A percentile compares a stretch with the other conserved stretches of the same genome.
These are phyloP conservation scores for Ceratobasidium sp. DNA, from an alignment of 1,284 basidiomycete species.

Conservation along the genomic window DNA sequence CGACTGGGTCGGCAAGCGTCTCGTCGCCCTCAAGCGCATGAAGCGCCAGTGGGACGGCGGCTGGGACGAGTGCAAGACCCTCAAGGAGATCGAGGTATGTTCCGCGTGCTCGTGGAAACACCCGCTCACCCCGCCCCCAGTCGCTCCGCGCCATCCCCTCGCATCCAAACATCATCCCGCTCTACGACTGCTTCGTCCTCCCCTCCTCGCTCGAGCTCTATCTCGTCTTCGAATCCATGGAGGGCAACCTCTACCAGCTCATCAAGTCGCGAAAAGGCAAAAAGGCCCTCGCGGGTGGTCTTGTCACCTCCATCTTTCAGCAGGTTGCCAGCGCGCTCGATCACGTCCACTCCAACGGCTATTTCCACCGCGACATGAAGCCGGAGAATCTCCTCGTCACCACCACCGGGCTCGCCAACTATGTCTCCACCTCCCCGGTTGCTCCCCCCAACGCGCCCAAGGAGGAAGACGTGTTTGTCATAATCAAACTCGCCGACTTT, in stretches of 20 bases:
- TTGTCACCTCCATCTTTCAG: slow-evolving; percentile 93
- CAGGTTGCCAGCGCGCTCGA: slow-evolving; percentile 92
- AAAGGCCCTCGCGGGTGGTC: slow-evolving; percentile 91
- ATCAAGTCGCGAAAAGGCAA: slow-evolving; percentile 93
- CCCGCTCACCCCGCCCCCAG: slow-evolving; percentile 59
- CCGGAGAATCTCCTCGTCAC: slow-evolving; percentile 99
- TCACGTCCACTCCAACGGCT: slow-evolving; percentile 93
- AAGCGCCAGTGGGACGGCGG: slow-evolving; percentile 97
- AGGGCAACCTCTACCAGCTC: slow-evolving; percentile 99
- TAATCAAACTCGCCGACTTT: slow-evolving; percentile 99
- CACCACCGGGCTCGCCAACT: slow-evolving; percentile 96
- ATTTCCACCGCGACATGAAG: slow-evolving; percentile 99
- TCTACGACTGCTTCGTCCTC: slow-evolving; percentile 98
- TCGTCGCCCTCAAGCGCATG: slow-evolving; percentile 99
- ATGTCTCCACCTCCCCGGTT: slow-evolving; percentile 78
- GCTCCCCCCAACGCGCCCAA: slow-evolving; percentile 68
- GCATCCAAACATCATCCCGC: slow-evolving; percentile 97
- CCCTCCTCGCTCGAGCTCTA: slow-evolving; percentile 95
- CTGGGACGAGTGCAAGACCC: slow-evolving; percentile 94
- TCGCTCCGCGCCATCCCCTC: slow-evolving; percentile 93
- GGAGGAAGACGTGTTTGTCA: slow-evolving; percentile 95
- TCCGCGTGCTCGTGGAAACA: slow-evolving; percentile 47
- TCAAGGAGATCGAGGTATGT: slow-evolving; percentile 95
- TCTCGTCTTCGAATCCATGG: slow-evolving; percentile 99
- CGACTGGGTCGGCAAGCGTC: slow-evolving; percentile 92